Base-by-base conservation (phyloP, 768 basidiomycete genomes). In the Dioszegia hungarica region DNA sequence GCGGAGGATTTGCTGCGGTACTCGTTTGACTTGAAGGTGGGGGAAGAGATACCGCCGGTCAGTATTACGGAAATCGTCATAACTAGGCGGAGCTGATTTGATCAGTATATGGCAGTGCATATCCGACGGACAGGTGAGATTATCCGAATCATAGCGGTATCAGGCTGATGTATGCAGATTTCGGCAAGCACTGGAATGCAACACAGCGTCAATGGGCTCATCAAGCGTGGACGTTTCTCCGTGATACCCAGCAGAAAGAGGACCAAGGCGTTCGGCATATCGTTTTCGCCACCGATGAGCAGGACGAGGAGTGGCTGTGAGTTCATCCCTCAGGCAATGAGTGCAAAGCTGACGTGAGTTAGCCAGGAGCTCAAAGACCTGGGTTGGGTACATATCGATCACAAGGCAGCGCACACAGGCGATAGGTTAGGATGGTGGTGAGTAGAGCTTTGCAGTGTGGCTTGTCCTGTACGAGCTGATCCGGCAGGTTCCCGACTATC, bases 101-200 rank as follows among this genome's bases (percentile, higher is more conserved):
- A 3, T n/a, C 49, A 51, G 54, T 60, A 56, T 22, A 34, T 60
- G 47, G 54, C 54, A 10, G 43, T 60, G 5, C 59, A 60, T 41
- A 60, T 60, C 27, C 53, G 59, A 20, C 45, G 59, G 29, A 38
- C 27, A 25, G 59, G 59, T 60, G 25, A 44, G 59, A 38, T 9
- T n/a, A 9, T 17, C n/a, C 24, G 5, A 8, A 6, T 41, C 40
- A 6, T n/a, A 41, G n/a, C 8, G 40, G n/a, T 6, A 14, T 14
- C 31, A 6, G 8, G 31, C 31, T 33, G 31, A 33, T 33, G 31
- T 33, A n/a, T 39, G 17, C 41, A 54, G 52, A 41, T 15, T 33
- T 54, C 19, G n/a, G n/a, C n/a, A n/a, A n/a, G 39, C 22, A 19
- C 17, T 10, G 25, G 11, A 31, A 12, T 44, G 17, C 11, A 34